phyloP scores from a whole-genome alignment of 2,329 filamentous ascomycete species.

The Alternaria solani region DNA sequence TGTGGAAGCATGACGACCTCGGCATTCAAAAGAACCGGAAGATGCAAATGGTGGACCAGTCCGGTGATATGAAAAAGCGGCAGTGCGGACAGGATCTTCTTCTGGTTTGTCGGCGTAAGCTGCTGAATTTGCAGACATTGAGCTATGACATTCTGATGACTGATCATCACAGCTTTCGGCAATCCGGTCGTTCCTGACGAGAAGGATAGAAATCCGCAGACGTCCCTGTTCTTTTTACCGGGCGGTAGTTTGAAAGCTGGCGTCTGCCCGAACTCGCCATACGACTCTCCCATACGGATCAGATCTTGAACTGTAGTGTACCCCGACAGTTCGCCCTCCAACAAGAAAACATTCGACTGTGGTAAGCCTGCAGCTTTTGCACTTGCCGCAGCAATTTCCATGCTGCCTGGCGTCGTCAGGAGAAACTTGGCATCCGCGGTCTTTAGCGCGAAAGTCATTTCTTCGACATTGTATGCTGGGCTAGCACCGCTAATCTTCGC shows the following conservation, averaged over 20 bases:
- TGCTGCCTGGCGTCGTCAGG: constrained; percentile 63
- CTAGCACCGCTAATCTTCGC: constrained; percentile 69
- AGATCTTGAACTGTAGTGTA: constrained; percentile 60
- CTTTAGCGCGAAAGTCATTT: constrained; percentile 71
- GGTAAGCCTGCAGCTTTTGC: constrained; percentile 64
- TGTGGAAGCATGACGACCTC: constrained; percentile 70
- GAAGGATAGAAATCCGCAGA: constrained; percentile 60
- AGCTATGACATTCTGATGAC: constrained; percentile 53
- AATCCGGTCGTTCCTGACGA: constrained; percentile 49
- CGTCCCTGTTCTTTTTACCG: constrained; percentile 64
- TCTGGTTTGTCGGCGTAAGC: constrained; percentile 52
- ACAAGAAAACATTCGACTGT: constrained; percentile 62
- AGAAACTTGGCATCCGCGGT: constrained; percentile 65
- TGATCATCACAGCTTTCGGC: constrained; percentile 49
- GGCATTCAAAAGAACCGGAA: constrained; percentile 70
- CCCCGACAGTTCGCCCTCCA: constrained; percentile 62
- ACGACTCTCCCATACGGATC: constrained; percentile 54
- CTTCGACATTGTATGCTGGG: constrained; percentile 72
- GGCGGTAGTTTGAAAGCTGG: constrained; percentile 59
- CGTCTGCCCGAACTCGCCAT: constrained; percentile 55
- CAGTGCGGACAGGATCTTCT: constrained; percentile 47
- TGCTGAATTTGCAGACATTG: constrained; percentile 66
- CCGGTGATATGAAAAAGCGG: constrained; percentile 49
- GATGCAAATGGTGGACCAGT: constrained; percentile 61
- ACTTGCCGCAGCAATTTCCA: constrained; percentile 63